Conservation (phyloP, 148 eudicot species). For the Cornus suecica region DNA sequence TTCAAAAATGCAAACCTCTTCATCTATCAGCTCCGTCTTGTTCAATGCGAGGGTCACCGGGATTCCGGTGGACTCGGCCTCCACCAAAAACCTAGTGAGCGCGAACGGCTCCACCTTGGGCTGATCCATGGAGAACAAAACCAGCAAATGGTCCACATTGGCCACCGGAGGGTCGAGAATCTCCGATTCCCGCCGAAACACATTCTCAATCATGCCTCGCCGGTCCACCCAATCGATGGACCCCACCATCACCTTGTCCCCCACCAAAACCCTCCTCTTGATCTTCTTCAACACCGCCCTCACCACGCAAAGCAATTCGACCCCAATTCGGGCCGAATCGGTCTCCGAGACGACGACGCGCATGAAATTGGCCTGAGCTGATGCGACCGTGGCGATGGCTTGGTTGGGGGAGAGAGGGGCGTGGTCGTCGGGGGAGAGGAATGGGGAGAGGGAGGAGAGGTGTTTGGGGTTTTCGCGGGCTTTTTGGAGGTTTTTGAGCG, state of each 20-base stretch:
- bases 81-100: conserved; percentile 83
- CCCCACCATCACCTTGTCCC: conserved; percentile 86
- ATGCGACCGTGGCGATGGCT: conserved; percentile 63
- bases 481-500: conserved; percentile 40
- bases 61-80: conserved; percentile 80
- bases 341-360: conserved; percentile 53
- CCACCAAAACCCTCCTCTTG: conserved; percentile 74
- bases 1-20: conserved; percentile 55
- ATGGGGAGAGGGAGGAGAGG: conserved; percentile 39
- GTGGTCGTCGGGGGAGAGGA: conserved; percentile 31
- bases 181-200: conserved; percentile 57
- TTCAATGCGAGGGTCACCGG: conserved; percentile 76
- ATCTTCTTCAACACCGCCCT: conserved; percentile 94
- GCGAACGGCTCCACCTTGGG: conserved; percentile 66
- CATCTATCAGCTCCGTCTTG: conserved; percentile 72
- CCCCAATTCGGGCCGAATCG: conserved; percentile 17
- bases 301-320: conserved; percentile 81
- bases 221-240: conserved; percentile 86
- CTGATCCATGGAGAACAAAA: conserved; percentile 74
- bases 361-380: conserved; percentile 95
- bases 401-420: conserved; percentile 51
- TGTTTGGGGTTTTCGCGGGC: conserved; percentile 45
- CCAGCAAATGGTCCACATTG: conserved; percentile 80
- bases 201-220: conserved; percentile 89
- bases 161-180: conserved; percentile 88